Base-by-base conservation (phyloP, 768 basidiomycete species). In the Kwoniella sp. region DNA sequence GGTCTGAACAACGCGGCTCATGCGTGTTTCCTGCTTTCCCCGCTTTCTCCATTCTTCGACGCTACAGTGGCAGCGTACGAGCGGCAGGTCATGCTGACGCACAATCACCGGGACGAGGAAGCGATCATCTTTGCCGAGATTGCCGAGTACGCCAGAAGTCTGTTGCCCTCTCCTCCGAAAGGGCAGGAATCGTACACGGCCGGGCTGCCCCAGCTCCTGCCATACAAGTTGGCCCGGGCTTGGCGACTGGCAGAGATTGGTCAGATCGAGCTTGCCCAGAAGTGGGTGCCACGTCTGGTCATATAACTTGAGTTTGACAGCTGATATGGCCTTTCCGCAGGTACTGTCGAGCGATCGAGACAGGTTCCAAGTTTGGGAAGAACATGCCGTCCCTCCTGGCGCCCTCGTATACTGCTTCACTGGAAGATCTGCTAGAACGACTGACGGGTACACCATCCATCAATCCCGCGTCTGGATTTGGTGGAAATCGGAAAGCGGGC, bases 11-110 rank as follows among this genome's bases (percentile, higher is more conserved):
- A 91, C 61, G 90, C 91, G 15, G 89, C 90, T 20, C 92, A 98
- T 78, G 82, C 79, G 52, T 99, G 95, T 59, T 93, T 89, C 68
- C 90, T 92, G 67, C 77, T 98, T 5, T 80, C 98, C 33, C 86
- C 93, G 2, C 84, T 86, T 12, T 86, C 87, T 60, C 86, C 89
- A 0, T 80, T 89, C 10, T 77, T 81, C 14, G 75, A 92, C 11
- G 84, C 84, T 27, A 86, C 87, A 14, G 59, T 83, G n/a, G 84
- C 84, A 8, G 78, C 81, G 33, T 81, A 83, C 7, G 77, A 83
- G 11, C 79, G 82, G 20, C 84, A 88, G 10, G 78, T 91, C 25
- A 78, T 82, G 5, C 77, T 96, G 22, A 69, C 91, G 33, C 60
- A 69, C 38, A 62, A 70, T 29, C 27, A 50, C 2, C 28, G 45